Percentiles rank a stretch among this genome's conserved stretches.
phyloP scores from a whole-genome alignment of 345 rosid species.

The Ceriops zippeliana region DNA sequence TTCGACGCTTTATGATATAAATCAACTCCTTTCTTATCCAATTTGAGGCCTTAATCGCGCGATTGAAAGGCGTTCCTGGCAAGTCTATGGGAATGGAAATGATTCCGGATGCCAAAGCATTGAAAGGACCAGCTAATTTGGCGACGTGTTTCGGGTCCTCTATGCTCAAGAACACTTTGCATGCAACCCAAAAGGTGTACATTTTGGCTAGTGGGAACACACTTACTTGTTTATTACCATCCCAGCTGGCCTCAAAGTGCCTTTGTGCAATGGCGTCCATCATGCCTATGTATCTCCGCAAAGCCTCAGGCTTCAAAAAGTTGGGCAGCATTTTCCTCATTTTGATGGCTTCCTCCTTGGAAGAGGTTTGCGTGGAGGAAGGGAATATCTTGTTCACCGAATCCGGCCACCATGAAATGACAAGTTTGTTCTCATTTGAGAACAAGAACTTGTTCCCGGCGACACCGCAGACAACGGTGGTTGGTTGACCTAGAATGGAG shows the following conservation, averaged over 20 bases:
- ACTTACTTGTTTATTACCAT: conserved; percentile 4
- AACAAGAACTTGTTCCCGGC: conserved; percentile 28
- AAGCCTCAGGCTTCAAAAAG: conserved; percentile 23
- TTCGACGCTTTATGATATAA: conserved; percentile 16
- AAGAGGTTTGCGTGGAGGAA: conserved; percentile 7
- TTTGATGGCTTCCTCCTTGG: conserved; percentile 6
- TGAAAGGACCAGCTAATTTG: conserved; percentile 15
- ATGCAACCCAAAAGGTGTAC: conserved; percentile 21
- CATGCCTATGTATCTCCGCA: conserved; percentile 11
- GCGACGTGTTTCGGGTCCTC: conserved; percentile 9
- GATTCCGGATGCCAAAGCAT: conserved; percentile 15
- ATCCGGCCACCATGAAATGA: conserved; percentile 21
- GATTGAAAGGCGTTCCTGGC: conserved; percentile 24
- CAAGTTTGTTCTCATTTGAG: conserved; percentile 21
- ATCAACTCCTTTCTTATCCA: conserved; percentile 14
- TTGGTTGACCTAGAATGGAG: conserved; percentile 12
- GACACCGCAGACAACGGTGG: conserved; percentile 9
- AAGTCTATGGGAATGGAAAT: conserved; percentile 19
- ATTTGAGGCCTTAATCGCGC: conserved; percentile 13
- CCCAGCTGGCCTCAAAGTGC: conserved; percentile 21
- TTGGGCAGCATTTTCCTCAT: conserved; percentile 10
- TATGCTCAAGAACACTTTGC: conserved; percentile 21
- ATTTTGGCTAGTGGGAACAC: conserved; percentile 22
- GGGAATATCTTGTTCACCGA: conserved; percentile 20
- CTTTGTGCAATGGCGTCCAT: conserved; percentile 19